phyloP scores from a whole-genome alignment of 2,329 filamentous ascomycete species.

The Fusarium nelsonii region DNA sequence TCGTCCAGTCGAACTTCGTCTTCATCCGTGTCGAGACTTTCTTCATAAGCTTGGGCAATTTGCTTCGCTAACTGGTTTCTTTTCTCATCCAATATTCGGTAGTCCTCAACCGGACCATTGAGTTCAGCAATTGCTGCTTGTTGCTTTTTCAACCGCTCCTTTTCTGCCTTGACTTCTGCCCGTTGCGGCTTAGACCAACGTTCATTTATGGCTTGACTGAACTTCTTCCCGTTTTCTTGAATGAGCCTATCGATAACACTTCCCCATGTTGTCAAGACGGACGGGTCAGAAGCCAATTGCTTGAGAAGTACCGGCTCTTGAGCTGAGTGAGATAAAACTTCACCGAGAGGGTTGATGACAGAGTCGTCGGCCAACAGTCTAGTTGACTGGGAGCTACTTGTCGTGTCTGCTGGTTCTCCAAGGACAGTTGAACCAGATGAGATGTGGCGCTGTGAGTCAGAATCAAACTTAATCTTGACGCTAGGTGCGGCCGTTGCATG shows the following conservation, averaged over 20 bases:
- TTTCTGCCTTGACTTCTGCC: slow-evolving; percentile 62
- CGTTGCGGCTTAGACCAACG: slow-evolving; percentile 61
- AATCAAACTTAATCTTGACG: slow-evolving; percentile 2
- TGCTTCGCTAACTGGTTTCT: slow-evolving; percentile 61
- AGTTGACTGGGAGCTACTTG: slow-evolving; percentile 21
- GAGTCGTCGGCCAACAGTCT: slow-evolving; percentile 19
- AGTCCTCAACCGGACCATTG: slow-evolving; percentile 57
- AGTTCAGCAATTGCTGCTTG: slow-evolving; percentile 60
- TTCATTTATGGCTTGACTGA: slow-evolving; percentile 61
- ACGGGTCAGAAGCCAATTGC: slow-evolving; percentile 49
- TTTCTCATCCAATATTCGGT: slow-evolving; percentile 57
- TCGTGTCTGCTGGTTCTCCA: background rate
- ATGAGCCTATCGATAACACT: slow-evolving; percentile 58
- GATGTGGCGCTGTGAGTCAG: slow-evolving; percentile 27
- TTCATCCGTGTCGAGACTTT: slow-evolving; percentile 64
- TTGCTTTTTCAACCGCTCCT: slow-evolving; percentile 61
- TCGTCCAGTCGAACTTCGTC: slow-evolving; percentile 65
- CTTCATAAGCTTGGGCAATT: slow-evolving; percentile 64
- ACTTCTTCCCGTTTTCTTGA: slow-evolving; percentile 62
- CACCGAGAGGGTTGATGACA: background rate
- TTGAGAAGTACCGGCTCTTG: slow-evolving; percentile 44
- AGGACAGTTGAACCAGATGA: slow-evolving; percentile 25
- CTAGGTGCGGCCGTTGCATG: background rate
- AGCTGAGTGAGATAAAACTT: slow-evolving; percentile 1
- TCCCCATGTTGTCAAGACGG: slow-evolving; percentile 53